These are phyloP conservation scores for Pisolithus sp. DNA, from an alignment of 768 basidiomycete genomes.

Conservation along the genomic window DNA sequence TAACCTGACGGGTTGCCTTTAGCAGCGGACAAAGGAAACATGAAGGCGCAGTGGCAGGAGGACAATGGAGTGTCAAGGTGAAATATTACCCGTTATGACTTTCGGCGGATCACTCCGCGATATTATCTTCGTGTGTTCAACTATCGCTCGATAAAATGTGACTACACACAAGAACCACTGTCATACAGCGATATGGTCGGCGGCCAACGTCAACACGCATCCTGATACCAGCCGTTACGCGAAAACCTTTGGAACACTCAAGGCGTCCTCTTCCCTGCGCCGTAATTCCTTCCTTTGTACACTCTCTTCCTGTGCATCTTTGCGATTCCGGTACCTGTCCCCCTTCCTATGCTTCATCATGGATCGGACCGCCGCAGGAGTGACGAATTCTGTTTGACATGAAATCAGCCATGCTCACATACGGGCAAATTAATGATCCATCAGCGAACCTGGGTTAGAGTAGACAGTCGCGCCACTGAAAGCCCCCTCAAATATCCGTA, in stretches of 20 bases:
- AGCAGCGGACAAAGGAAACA: conserved; percentile 21
- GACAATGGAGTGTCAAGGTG: conserved; percentile 24
- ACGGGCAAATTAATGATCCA: not conserved
- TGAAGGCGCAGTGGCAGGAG: conserved; percentile 8
- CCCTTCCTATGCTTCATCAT: conserved; percentile 66
- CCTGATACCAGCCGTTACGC: conserved; percentile 39
- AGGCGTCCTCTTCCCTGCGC: conserved; percentile 62
- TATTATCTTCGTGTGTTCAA: too few relatives aligned
- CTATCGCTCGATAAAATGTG: too few relatives aligned
- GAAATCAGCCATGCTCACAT: not conserved
- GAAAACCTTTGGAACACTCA: conserved; percentile 88
- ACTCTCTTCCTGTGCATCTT: conserved; percentile 68
- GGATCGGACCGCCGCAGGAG: conserved; percentile 76
- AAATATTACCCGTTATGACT: too few relatives aligned
- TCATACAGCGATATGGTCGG: too few relatives aligned
- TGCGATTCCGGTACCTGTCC: conserved; percentile 73
- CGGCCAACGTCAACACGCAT: too few relatives aligned
- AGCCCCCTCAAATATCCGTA: conserved; percentile 96
- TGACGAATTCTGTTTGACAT: conserved; percentile 70
- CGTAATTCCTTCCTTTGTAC: conserved; percentile 57
- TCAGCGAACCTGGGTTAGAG: conserved; percentile 78
- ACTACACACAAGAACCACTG: too few relatives aligned
- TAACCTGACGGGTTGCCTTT: conserved; percentile 20
- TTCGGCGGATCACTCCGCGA: too few relatives aligned
- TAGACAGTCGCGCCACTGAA: conserved; percentile 93